phyloP scores from a whole-genome alignment of 1,284 basidiomycete genomes.

The Cerrena zonata region DNA sequence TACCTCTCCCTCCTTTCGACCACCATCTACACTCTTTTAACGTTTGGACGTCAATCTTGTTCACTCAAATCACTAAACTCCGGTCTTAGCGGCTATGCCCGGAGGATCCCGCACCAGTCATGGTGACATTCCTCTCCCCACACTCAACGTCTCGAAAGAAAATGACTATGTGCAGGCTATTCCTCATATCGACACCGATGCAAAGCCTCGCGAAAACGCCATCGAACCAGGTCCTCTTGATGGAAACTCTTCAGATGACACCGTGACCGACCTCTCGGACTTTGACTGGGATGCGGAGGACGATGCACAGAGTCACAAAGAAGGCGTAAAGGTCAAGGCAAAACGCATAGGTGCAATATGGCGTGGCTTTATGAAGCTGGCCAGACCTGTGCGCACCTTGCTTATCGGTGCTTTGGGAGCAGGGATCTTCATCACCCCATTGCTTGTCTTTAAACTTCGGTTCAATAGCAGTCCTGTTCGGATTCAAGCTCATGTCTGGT shows the following conservation, averaged over 20 bases:
- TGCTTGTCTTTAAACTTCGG: constrained; percentile 59
- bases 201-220: constrained; percentile 15
- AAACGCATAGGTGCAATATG: constrained; percentile 55
- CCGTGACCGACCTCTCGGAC: too few relatives aligned
- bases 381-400: constrained; percentile 51
- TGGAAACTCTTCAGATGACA: constrained; percentile 47
- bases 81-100: constrained; percentile 4
- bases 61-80: too few relatives aligned
- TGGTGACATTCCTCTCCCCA: constrained; percentile 14
- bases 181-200: constrained; percentile 1
- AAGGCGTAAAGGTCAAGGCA: constrained; percentile 31
- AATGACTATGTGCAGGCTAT: constrained; percentile 11
- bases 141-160: constrained; percentile 9
- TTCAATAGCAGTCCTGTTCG: constrained; percentile 46
- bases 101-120: constrained; percentile 1
- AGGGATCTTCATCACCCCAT: constrained; percentile 60
- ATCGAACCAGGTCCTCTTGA: constrained; percentile 45
- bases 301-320: constrained; percentile 30
- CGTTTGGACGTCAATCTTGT: too few relatives aligned
- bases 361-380: constrained; percentile 63
- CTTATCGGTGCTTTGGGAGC: constrained; percentile 52
- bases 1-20: too few relatives aligned
- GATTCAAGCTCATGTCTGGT: constrained; percentile 62
- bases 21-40: too few relatives aligned
- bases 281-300: constrained; percentile 67